Evolutionary conservation across 495 filamentous ascomycete species (phyloP).

Genomic region (Daldinia concentrica): DNA sequence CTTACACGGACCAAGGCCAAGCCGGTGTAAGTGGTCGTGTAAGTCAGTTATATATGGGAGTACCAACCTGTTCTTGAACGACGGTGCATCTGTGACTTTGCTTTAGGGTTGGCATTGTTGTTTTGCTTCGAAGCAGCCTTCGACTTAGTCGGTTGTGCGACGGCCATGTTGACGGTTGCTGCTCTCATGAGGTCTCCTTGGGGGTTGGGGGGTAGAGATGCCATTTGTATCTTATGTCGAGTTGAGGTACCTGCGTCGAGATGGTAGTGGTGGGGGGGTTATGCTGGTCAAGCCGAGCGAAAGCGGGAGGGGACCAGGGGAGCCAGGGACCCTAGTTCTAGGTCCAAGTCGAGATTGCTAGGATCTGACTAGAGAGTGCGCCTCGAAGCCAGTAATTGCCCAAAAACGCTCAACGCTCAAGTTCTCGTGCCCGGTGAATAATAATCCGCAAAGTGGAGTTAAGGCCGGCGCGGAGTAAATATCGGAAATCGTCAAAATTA

Average conservation of each 20-base stretch:
- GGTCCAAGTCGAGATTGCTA: constrained; percentile 50
- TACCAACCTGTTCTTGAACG: constrained; percentile 89
- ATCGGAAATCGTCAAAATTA: constrained; percentile 48
- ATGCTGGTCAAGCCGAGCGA: constrained; percentile 55
- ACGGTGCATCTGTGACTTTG: constrained; percentile 84
- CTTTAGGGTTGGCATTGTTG: constrained; percentile 65
- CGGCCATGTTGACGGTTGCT: constrained; percentile 66
- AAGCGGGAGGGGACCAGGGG: constrained; percentile 54
- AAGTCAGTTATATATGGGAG: constrained; percentile 33
- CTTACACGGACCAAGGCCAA: constrained; percentile 34
- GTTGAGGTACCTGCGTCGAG: constrained; percentile 54
- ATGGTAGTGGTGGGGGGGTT: constrained; percentile 53
- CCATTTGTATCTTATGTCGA: constrained; percentile 65
- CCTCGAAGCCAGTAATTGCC: constrained; percentile 42
- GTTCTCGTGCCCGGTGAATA: constrained; percentile 44
- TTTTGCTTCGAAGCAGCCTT: constrained; percentile 63
- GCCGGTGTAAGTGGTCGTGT: constrained; percentile 45
- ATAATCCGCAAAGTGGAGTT: constrained; percentile 38
- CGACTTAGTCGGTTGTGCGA: constrained; percentile 62
- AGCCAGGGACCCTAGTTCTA: constrained; percentile 51
- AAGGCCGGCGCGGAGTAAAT: constrained; percentile 28
- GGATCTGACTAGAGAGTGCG: constrained; percentile 39
- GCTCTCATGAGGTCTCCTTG: constrained; percentile 60
- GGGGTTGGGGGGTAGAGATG: constrained; percentile 66
- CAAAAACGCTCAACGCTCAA: constrained; percentile 43